These are phyloP conservation scores for Phlyctochytrium bullatum DNA, from an alignment of 192 early-diverging fungal species.

Conservation along the genomic window DNA sequence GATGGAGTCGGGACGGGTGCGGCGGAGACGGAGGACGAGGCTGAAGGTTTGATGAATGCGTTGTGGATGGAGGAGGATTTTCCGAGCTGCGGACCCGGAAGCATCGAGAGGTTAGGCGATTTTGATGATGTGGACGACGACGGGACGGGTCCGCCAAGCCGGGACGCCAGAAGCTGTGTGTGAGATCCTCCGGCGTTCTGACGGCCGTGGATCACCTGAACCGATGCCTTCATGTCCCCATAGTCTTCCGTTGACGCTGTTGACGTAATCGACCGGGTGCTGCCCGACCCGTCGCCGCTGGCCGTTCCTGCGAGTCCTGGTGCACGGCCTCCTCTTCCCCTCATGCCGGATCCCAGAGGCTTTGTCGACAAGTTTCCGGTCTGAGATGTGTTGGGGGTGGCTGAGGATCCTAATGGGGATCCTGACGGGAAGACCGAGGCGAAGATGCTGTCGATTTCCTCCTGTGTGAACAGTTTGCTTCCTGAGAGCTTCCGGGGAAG, in stretches of 20 bases:
- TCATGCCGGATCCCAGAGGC: no score
- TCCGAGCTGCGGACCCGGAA: not conserved
- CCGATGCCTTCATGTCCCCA: no score
- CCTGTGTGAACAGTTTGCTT: slow-evolving; percentile 7
- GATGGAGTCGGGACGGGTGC: not conserved
- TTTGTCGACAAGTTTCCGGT: no score
- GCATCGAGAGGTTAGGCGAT: not conserved
- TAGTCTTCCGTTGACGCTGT: not conserved
- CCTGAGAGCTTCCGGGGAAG: not conserved
- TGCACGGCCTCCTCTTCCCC: no score
- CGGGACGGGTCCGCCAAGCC: no score
- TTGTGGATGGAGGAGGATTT: not conserved
- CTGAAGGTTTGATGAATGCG: not conserved
- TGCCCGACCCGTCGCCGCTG: no score
- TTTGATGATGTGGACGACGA: no score
- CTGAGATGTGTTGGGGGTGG: no score
- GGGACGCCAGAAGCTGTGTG: no score
- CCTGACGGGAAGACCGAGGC: not conserved
- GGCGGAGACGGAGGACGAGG: not conserved
- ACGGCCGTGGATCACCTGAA: no score
- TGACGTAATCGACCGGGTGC: not conserved
- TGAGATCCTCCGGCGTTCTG: no score
- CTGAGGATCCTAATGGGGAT: not conserved
- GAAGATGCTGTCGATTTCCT: slow-evolving; percentile 10
- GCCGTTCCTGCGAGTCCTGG: no score